Conservation (phyloP, 1,139 yeast genomes). For the Taiozyma onychis region DNA sequence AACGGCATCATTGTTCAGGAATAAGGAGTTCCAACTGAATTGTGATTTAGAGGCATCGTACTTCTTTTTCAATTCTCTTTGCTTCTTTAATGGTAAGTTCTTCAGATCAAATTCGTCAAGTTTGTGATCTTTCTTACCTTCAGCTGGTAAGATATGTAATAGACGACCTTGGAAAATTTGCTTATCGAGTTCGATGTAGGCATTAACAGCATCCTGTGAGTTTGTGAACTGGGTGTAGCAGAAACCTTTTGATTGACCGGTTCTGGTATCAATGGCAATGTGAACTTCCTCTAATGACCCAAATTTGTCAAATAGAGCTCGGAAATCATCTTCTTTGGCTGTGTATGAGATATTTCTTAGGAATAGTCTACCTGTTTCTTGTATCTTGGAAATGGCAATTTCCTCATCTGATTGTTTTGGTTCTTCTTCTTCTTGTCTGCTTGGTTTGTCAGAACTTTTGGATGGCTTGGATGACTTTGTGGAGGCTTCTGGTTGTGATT, state of each 20-base stretch:
- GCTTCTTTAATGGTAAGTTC: slow-evolving; percentile 88
- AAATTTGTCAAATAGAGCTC: slow-evolving; percentile 34
- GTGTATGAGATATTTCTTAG: slow-evolving; percentile 80
- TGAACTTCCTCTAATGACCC: slow-evolving; percentile 78
- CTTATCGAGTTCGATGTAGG: slow-evolving; percentile 72
- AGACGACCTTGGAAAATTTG: slow-evolving; percentile 93
- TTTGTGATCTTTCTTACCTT: slow-evolving; percentile 69
- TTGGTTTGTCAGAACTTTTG: slow-evolving; percentile 9
- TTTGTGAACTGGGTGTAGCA: slow-evolving; percentile 73
- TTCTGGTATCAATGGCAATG: slow-evolving; percentile 83
- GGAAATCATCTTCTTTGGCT: slow-evolving; percentile 76
- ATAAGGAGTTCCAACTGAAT: slow-evolving; percentile 93
- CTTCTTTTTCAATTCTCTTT: slow-evolving; percentile 75
- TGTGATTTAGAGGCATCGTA: slow-evolving; percentile 80
- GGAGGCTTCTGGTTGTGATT: slow-evolving; percentile 7
- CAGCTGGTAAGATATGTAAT: slow-evolving; percentile 83
- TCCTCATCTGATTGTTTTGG: slow-evolving; percentile 37
- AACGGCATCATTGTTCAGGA: slow-evolving; percentile 88
- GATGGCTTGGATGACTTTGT: background rate
- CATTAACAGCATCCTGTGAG: slow-evolving; percentile 67
- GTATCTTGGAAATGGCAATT: slow-evolving; percentile 44
- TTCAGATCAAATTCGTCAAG: slow-evolving; percentile 87
- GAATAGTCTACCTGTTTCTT: slow-evolving; percentile 75
- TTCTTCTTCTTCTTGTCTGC: slow-evolving; percentile 12
- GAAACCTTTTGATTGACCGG: slow-evolving; percentile 89